Base-by-base conservation (phyloP, 495 filamentous ascomycete species). In the Astrocystis sublimbata region DNA sequence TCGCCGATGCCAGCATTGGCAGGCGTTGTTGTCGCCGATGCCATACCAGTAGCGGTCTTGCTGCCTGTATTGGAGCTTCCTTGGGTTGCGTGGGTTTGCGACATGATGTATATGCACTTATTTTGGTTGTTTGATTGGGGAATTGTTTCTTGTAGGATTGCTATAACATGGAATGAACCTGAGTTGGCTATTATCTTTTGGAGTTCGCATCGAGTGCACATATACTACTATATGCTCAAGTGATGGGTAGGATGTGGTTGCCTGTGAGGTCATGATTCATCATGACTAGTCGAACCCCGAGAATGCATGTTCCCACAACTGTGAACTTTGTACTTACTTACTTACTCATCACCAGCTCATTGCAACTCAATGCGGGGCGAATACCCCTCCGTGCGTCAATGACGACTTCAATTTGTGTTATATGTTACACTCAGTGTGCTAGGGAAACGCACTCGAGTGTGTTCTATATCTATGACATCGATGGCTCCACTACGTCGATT, bases 31-130 rank as follows among this genome's bases (percentile, higher is more conserved):
- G 55, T 40, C 35, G 62, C 56, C 6, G 69, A 72, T 28, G 69
- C 31, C 57, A 62, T 72, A 21, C 69, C 69, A 10, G 69, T 68
- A 26, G 33, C 15, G n/a, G 58, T 56, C 58, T 72, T 68, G 0
- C 64, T 60, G 43, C 67, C 65, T 8, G 65, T 68, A 52, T 65
- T 72, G 36, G 69, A 72, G 58, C 65, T 72, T 28, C 55, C 61
- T 58, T 68, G 67, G 4, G 67, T n/a, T n/a, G n/a, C n/a, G n/a
- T n/a, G n/a, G n/a, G n/a, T n/a, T n/a, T n/a, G n/a, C 1, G 69
- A 70, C 69, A 72, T 72, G 45, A n/a, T 61, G 31, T n/a, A 21
- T 43, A 7, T 30, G 19, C 17, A 17, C n/a, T 23, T 5, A 17
- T 10, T n/a, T 9, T 38, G 30, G 12, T 21, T 26, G 10, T 58